phyloP scores from a whole-genome alignment of 2,329 filamentous ascomycete genomes.

The Penicillium sclerotigenum region DNA sequence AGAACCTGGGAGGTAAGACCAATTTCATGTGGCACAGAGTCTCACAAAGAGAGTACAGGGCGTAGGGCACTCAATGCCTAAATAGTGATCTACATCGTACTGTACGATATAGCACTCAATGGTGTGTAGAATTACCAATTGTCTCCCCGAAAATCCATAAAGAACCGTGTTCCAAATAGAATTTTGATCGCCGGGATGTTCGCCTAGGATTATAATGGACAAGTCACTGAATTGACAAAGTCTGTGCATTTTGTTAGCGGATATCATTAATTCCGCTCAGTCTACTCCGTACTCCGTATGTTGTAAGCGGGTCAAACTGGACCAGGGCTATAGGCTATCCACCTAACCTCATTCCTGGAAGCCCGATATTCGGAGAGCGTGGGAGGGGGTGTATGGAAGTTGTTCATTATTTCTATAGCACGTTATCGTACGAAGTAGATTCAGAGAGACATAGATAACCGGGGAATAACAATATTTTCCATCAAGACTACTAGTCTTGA shows the following conservation, averaged over 20 bases:
- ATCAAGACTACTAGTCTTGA: neutral
- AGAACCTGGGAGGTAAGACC: neutral
- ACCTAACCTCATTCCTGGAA: neutral
- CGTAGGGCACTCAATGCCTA: neutral
- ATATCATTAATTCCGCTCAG: conserved; percentile 4
- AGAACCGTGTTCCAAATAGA: neutral
- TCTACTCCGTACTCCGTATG: too few species aligned
- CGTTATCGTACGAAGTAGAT: neutral
- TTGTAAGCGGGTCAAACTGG: conserved; percentile 3
- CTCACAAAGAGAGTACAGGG: neutral
- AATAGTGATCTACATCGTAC: neutral
- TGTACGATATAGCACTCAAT: neutral
- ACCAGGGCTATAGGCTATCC: neutral
- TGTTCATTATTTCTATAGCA: neutral
- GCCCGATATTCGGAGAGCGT: neutral
- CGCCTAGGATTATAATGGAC: conserved; percentile 7
- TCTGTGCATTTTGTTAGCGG: conserved; percentile 5
- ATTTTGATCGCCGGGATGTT: conserved; percentile 7
- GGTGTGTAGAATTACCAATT: too few species aligned
- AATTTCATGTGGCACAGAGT: neutral
- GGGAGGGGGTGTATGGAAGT: neutral
- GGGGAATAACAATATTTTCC: neutral
- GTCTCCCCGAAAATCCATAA: neutral
- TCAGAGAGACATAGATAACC: neutral
- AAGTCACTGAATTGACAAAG: conserved; percentile 4